A percentile compares a stretch with the other conserved stretches of the same genome.
phyloP scores from a whole-genome alignment of 768 basidiomycete species.

The Trametes cingulata region DNA sequence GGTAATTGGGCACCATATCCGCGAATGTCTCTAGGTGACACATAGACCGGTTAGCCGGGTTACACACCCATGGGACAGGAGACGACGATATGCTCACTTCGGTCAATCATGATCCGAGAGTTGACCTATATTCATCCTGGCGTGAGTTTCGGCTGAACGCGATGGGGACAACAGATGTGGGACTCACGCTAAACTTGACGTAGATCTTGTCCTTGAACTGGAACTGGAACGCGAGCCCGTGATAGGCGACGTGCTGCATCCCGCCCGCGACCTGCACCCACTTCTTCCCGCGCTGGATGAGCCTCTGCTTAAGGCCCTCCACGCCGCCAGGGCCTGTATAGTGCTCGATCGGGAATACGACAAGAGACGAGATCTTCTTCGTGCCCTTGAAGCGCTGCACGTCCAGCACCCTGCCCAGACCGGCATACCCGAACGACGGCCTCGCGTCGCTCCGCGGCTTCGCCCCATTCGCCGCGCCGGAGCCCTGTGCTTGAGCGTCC shows the following conservation, averaged over 20 bases:
- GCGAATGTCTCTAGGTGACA: slow-evolving; percentile 26
- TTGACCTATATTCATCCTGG: slow-evolving; percentile 41
- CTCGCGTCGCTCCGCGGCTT: slow-evolving; percentile 43
- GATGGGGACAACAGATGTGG: no score
- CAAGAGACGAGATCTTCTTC: slow-evolving; percentile 47
- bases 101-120: slow-evolving; percentile 62
- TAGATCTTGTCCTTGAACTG: slow-evolving; percentile 41
- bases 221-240: slow-evolving; percentile 47
- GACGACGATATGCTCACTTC: slow-evolving; percentile 35
- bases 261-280: slow-evolving; percentile 52
- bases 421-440: slow-evolving; percentile 39
- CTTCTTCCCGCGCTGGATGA: slow-evolving; percentile 51
- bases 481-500: no score
- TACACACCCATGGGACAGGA: not conserved
- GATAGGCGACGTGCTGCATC: slow-evolving; percentile 57
- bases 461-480: slow-evolving; percentile 23
- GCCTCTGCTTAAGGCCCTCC: slow-evolving; percentile 37
- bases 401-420: not conserved
- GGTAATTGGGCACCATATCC: slow-evolving; percentile 31
- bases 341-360: slow-evolving; percentile 54
- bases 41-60: not conserved
- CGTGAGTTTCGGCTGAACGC: not conserved
- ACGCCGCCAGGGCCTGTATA: slow-evolving; percentile 45
- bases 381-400: slow-evolving; percentile 46
- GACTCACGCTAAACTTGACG: slow-evolving; percentile 48